Conservation (phyloP, 768 basidiomycete genomes). For the Tylopilus subfusipes region DNA sequence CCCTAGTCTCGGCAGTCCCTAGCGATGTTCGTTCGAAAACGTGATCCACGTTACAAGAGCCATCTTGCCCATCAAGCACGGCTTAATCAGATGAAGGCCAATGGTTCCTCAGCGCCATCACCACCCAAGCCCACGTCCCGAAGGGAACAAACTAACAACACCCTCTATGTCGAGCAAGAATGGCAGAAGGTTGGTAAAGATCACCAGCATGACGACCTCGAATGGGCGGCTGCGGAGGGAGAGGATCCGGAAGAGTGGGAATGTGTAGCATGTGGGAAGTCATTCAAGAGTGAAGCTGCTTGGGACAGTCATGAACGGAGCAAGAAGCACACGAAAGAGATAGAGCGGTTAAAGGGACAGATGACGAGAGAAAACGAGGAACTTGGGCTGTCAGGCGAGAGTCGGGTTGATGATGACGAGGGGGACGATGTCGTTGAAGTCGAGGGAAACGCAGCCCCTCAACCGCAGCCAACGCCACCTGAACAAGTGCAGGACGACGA, state of each 20-base stretch:
- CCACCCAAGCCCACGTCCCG: conserved; percentile 22
- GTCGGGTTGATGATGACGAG: conserved; percentile 22
- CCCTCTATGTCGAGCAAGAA: conserved; percentile 73
- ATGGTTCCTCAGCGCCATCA: conserved; percentile 32
- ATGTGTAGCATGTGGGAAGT: conserved; percentile 91
- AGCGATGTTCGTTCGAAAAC: conserved; percentile 73
- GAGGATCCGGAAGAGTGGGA: conserved; percentile 82
- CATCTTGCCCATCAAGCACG: conserved; percentile 50
- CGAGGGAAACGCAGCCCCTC: conserved; percentile 4
- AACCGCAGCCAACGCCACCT: conserved; percentile 16
- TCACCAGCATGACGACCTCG: conserved; percentile 47
- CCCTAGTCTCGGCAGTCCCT: conserved; percentile 48
- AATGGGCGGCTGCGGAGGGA: conserved; percentile 72
- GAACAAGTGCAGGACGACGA: neutral
- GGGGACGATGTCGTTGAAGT: conserved; percentile 12
- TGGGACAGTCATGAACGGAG: conserved; percentile 97
- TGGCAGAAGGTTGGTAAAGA: conserved; percentile 71
- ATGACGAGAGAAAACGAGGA: conserved; percentile 75
- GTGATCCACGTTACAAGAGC: conserved; percentile 83
- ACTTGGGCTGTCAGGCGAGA: conserved; percentile 48
- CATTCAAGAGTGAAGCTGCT: conserved; percentile 86
- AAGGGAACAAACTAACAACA: conserved; percentile 25
- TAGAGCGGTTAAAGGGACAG: conserved; percentile 70
- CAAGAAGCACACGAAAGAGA: conserved; percentile 87
- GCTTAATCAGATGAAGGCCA: conserved; percentile 29